These are phyloP conservation scores for Thielaviopsis populi DNA, from an alignment of 2,329 filamentous ascomycete species.

Conservation along the genomic window DNA sequence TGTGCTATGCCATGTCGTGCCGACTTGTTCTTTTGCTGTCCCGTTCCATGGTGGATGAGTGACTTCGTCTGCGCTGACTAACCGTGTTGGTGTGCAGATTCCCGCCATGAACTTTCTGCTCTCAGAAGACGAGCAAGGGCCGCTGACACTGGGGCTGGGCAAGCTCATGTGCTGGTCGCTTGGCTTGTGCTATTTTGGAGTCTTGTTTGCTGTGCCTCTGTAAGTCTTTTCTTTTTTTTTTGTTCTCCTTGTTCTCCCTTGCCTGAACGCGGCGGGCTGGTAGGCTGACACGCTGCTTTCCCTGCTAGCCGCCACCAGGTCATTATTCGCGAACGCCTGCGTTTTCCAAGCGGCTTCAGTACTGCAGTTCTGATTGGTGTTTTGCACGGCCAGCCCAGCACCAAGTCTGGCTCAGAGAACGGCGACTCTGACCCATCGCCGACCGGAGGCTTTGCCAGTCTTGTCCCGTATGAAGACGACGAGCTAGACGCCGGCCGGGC, in stretches of 20 bases:
- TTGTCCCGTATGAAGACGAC: constrained; percentile 25
- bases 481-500: constrained; percentile 21
- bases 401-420: constrained; percentile 7
- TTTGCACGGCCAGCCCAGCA: constrained; percentile 49
- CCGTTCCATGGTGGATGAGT: background rate
- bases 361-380: constrained; percentile 88
- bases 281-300: background rate
- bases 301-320: constrained; percentile 56
- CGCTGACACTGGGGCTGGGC: constrained; percentile 54
- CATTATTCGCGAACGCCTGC: constrained; percentile 80
- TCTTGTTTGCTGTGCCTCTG: constrained; percentile 88
- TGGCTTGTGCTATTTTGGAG: constrained; percentile 89
- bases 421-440: background rate
- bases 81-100: constrained; percentile 32
- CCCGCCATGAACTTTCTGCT: constrained; percentile 83
- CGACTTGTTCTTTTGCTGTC: background rate
- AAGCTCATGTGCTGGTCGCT: constrained; percentile 82
- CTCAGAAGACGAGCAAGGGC: constrained; percentile 60
- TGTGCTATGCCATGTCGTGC: constrained; percentile 20
- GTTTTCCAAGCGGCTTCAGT: constrained; percentile 89
- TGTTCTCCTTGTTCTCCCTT: constrained; percentile 10
- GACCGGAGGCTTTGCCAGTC: constrained; percentile 29
- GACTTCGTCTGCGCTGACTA: background rate
- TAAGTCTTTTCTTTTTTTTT: constrained; percentile 26
- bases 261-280: background rate